These are phyloP conservation scores for Rubia peregrina DNA, from an alignment of 305 asterid species.

Conservation along the genomic window DNA sequence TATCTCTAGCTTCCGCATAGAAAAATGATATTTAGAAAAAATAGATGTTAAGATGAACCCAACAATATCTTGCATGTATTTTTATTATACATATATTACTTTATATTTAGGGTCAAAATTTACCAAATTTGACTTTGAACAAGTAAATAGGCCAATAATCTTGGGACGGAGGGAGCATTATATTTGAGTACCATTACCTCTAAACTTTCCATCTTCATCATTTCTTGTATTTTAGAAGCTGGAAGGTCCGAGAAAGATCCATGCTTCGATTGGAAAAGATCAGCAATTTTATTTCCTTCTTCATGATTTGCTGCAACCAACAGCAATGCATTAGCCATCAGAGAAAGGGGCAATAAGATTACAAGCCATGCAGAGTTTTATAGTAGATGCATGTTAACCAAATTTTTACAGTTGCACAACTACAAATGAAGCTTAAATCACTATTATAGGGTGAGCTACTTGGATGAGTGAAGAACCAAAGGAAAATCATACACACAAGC, in stretches of 20 bases:
- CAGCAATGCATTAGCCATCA: constrained; percentile 8
- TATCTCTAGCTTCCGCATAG: no score
- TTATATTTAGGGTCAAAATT: no score
- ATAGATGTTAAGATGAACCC: no score
- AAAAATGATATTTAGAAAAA: no score
- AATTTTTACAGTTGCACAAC: background rate
- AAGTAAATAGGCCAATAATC: no score
- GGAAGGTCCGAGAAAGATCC: constrained; percentile 74
- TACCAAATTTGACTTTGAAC: no score
- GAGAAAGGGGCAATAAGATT: background rate
- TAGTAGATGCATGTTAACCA: background rate
- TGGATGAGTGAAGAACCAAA: background rate
- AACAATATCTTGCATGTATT: no score
- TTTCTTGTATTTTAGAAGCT: constrained; percentile 65
- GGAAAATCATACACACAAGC: background rate
- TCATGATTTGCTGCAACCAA: constrained; percentile 27
- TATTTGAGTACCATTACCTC: constrained; percentile 37
- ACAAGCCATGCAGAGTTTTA: background rate
- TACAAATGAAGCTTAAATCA: background rate
- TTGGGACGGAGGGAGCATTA: no score
- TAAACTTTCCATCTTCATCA: constrained; percentile 89
- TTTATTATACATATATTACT: no score
- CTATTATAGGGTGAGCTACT: no score
- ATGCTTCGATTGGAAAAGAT: constrained; percentile 63
- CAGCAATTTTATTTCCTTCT: constrained; percentile 38